phyloP scores from a whole-genome alignment of 148 eudicot species.

The Rheum nobile region DNA sequence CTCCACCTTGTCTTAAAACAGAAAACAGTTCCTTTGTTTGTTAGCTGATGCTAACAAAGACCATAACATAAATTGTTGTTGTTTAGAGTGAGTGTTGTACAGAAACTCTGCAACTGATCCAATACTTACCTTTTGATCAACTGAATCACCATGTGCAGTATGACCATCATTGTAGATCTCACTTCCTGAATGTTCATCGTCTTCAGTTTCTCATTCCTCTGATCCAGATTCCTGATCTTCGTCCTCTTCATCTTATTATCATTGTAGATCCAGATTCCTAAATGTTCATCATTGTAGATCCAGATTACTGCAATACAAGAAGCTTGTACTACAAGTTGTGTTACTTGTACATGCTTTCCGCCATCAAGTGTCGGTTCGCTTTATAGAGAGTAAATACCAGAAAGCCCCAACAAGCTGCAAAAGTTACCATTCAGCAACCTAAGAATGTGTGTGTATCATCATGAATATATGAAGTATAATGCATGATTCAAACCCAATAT shows the following conservation, averaged over 20 bases:
- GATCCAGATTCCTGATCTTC: constrained; percentile 18
- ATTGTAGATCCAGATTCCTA: too few species aligned
- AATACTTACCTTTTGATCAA: constrained; percentile 36
- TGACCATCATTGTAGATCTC: too few species aligned
- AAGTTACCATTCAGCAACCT: background rate
- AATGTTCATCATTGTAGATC: too few species aligned
- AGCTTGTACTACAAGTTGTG: background rate
- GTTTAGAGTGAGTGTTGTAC: too few species aligned
- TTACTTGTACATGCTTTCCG: background rate
- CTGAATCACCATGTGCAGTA: constrained; percentile 24
- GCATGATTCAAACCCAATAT: background rate
- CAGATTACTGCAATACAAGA: background rate
- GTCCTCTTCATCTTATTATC: too few species aligned
- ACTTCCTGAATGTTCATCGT: too few species aligned
- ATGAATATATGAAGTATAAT: background rate
- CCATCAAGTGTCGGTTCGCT: background rate
- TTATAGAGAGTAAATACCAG: background rate
- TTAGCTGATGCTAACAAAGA: background rate
- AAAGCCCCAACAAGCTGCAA: constrained; percentile 3
- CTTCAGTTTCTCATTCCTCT: constrained; percentile 18
- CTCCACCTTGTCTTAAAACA: constrained; percentile 30
- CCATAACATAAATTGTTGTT: background rate
- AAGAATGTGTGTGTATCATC: background rate
- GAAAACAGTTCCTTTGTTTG: background rate
- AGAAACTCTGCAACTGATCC: too few species aligned